Evolutionary conservation across 257 asterid genomes (phyloP).

Genomic region (Handroanthus guayacan): DNA sequence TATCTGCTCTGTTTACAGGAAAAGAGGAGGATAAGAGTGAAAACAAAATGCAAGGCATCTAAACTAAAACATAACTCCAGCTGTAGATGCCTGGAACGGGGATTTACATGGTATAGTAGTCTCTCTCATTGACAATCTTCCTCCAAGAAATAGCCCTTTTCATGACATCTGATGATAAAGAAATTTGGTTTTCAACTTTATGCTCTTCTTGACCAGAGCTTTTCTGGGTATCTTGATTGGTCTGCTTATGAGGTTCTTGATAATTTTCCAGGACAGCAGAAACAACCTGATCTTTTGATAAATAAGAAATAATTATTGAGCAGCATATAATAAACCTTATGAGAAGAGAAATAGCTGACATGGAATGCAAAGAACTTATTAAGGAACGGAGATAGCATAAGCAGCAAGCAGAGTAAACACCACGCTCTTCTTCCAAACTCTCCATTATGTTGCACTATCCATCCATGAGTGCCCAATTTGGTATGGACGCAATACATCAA

Average conservation of each 20-base stretch:
- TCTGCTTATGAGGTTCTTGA: constrained; percentile 49
- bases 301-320: constrained; percentile 47
- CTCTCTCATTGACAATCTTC: constrained; percentile 68
- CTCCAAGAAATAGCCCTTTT: constrained; percentile 71
- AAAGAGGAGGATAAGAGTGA: constrained; percentile 37
- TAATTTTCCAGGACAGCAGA: constrained; percentile 73
- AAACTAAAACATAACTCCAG: constrained; percentile 23
- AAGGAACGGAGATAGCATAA: constrained; percentile 4
- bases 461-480: constrained; percentile 10
- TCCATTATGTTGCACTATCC: constrained; percentile 19
- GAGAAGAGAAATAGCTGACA: constrained; percentile 34
- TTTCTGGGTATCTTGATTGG: constrained; percentile 46
- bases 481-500: constrained; percentile 24
- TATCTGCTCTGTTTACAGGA: constrained; percentile 64
- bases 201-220: constrained; percentile 39
- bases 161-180: constrained; percentile 51
- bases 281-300: constrained; percentile 75
- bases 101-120: constrained; percentile 57
- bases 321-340: constrained; percentile 31
- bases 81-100: constrained; percentile 38
- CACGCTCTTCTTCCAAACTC: constrained; percentile 17
- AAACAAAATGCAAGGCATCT: constrained; percentile 32
- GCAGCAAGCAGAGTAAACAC: constrained; percentile 17
- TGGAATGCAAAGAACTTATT: constrained; percentile 22
- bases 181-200: constrained; percentile 46